These are phyloP conservation scores for Symbiodinium natans DNA, from an alignment of 73 alveolate species.

Conservation along the genomic window DNA sequence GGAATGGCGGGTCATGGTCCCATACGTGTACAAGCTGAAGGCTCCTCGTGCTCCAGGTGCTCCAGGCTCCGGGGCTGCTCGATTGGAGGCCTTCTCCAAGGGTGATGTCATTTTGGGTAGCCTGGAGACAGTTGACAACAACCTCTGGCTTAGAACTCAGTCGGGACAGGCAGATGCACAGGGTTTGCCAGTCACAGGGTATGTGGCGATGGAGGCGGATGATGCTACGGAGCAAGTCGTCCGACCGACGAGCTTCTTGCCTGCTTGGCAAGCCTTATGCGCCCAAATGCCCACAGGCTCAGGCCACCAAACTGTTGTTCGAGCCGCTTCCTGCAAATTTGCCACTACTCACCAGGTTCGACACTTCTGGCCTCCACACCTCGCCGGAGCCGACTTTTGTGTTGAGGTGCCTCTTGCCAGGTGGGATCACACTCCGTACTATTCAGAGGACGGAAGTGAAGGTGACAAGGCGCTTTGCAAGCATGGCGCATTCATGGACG, in stretches of 20 bases:
- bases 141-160: not conserved
- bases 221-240: not conserved
- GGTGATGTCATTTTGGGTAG: not conserved
- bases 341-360: not conserved
- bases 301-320: not conserved
- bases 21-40: not conserved
- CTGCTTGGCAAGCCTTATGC: not conserved
- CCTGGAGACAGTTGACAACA: not conserved
- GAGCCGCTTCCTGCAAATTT: slow-evolving; percentile 1
- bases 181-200: not conserved
- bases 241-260: not conserved
- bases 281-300: not conserved
- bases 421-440: not conserved
- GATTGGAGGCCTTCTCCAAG: not conserved
- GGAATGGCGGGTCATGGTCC: slow-evolving; percentile 21
- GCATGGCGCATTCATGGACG: slow-evolving; percentile 6
- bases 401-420: not conserved
- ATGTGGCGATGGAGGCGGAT: not conserved
- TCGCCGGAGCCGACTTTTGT: slow-evolving; percentile 1
- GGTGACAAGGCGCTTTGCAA: not conserved
- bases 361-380: not conserved
- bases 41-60: not conserved
- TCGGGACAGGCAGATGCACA: not conserved
- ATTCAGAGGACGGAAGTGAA: not conserved
- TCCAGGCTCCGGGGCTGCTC: not conserved